phyloP scores from a whole-genome alignment of 148 eudicot genomes.

The Vaccinium corymbosum region DNA sequence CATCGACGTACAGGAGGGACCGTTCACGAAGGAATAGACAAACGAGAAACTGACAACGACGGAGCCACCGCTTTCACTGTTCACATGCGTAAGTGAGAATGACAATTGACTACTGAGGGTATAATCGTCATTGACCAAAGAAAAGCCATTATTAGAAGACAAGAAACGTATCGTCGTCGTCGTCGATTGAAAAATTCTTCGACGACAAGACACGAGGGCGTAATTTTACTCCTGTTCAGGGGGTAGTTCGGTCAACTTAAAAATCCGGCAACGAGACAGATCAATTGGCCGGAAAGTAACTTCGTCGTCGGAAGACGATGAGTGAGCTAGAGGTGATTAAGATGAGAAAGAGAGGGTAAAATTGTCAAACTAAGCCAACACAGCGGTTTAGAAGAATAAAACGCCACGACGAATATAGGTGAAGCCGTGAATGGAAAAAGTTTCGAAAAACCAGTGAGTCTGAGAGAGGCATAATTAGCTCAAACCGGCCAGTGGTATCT shows the following conservation, averaged over 20 bases:
- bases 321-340: neutral
- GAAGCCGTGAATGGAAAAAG: neutral
- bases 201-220: neutral
- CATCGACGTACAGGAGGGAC: neutral
- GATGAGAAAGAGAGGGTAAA: neutral
- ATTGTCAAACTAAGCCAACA: neutral
- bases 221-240: neutral
- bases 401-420: neutral
- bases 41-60: slow-evolving; percentile 4
- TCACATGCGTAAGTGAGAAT: neutral
- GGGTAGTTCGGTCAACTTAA: neutral
- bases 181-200: slow-evolving; percentile 2
- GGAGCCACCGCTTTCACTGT: neutral
- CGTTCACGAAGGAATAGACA: neutral
- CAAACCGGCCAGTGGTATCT: neutral
- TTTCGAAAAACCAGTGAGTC: no score
- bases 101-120: neutral
- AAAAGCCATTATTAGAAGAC: neutral
- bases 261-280: neutral
- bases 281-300: slow-evolving; percentile 6
- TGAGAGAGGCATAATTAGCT: neutral
- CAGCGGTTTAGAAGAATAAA: neutral
- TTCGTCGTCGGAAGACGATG: neutral
- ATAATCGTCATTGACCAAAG: neutral
- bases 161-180: neutral